Evolutionary conservation across 192 early-diverging fungal genomes (phyloP), one percentile per base, ranked within the genome.

Genomic region (Coemansia sp.): DNA sequence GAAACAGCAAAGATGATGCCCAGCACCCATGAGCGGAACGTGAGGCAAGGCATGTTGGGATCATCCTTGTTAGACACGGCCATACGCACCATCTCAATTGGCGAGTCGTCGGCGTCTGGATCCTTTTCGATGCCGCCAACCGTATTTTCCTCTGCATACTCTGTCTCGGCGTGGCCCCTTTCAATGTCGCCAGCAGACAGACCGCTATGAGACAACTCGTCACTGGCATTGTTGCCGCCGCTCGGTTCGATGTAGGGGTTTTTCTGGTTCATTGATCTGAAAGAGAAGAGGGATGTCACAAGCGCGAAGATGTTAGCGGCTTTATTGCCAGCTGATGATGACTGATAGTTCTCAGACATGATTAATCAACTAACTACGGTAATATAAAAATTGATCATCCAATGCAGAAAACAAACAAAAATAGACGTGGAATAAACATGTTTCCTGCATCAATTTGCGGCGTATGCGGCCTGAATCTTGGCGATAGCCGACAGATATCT

Each of bases 71-170:
- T 89, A 34, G 87, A 84, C 11, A 91, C 88, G 14, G 83, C 76
- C 10, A 86, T 80, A 25, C 90, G 82, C n/a, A 91, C 90, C 79
- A 89, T 87, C 70, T 87, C 86, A 67, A 89, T 88, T 22, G 90
- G 90, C 62, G 75, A 80, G 61, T 76, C 83, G 13, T 84, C 83
- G 5, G 65, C 60, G 9, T 61, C 52, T 17, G 8, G 7, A 36
- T 57, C 55, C 32, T 33, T 57, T 57, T 57, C 55, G n/a, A 13
- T 36, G 4, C 23, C 17, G 9, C 55, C 55, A n/a, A 36, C 33
- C 33, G 13, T 36, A 33, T 20, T 8, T 25, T 33, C 34, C 6
- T 8, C 55, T 13, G 14, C 14, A 45, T 36, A n/a, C 17, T 2
- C 55, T 4, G 23, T 20, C 22, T 36, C 17, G 2, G 7, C 11